Conservation (phyloP, 2,329 filamentous ascomycete species). For the Coleophoma cylindrospora region DNA sequence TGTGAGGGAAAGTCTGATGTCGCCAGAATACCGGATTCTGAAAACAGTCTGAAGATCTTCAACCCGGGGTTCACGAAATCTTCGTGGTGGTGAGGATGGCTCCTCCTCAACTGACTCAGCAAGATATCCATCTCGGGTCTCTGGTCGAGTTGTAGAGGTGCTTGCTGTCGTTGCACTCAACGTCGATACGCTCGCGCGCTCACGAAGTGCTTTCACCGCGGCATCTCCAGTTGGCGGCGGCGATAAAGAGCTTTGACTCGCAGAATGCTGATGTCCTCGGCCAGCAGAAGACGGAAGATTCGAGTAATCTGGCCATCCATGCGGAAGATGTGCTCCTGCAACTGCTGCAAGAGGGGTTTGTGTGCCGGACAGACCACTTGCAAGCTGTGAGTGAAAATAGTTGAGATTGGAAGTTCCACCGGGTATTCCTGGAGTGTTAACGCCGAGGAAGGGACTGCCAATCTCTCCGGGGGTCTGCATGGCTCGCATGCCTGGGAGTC, state of each 20-base stretch:
- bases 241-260: constrained; percentile 24
- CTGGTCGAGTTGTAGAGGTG: constrained; percentile 47
- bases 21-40: constrained; percentile 82
- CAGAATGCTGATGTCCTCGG: constrained; percentile 20
- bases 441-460: constrained; percentile 52
- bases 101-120: constrained; percentile 22
- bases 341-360: constrained; percentile 77
- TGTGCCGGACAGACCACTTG: constrained; percentile 65
- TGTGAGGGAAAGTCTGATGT: constrained; percentile 82
- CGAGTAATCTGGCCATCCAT: constrained; percentile 37
- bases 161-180: constrained; percentile 45
- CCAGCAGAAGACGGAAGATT: constrained; percentile 12
- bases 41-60: constrained; percentile 93
- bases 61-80: constrained; percentile 66
- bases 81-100: constrained; percentile 36
- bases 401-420: constrained; percentile 73
- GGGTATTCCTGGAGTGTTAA: constrained; percentile 57
- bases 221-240: constrained; percentile 32
- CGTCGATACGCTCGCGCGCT: constrained; percentile 60
- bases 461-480: constrained; percentile 34
- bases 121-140: constrained; percentile 45
- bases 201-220: constrained; percentile 37
- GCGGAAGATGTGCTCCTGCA: constrained; percentile 61
- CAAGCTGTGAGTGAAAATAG: constrained; percentile 77
- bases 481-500: constrained; percentile 25